Evolutionary conservation across 2,329 filamentous ascomycete species (phyloP).

Genomic region (Dichotomopilus funicola): DNA sequence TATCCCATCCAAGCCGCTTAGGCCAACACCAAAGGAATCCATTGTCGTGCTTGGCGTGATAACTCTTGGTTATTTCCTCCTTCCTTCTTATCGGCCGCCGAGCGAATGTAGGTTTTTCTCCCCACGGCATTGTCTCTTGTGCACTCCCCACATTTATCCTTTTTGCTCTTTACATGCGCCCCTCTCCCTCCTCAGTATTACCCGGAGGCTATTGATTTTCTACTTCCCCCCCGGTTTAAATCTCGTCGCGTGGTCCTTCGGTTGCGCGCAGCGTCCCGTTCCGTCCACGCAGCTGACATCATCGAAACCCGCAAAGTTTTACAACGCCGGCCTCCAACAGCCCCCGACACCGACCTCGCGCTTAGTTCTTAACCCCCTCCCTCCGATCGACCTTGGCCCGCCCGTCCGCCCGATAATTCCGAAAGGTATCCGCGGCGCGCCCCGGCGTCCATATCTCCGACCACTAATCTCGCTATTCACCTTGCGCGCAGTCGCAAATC

Average conservation of each 20-base stretch:
- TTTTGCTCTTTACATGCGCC: neutral
- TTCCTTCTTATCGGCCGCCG: conserved; percentile 14
- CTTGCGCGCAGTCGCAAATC: conserved; percentile 28
- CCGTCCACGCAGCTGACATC: conserved; percentile 21
- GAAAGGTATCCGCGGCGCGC: conserved; percentile 7
- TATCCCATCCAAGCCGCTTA: conserved; percentile 6
- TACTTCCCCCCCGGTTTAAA: neutral
- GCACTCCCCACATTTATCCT: conserved; percentile 12
- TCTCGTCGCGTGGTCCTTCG: neutral
- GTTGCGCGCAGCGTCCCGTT: neutral
- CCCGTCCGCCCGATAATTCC: conserved; percentile 20
- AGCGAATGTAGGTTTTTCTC: conserved; percentile 14
- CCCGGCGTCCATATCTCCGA: conserved; percentile 14
- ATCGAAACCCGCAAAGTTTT: conserved; percentile 10
- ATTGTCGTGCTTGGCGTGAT: conserved; percentile 18
- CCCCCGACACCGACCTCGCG: conserved; percentile 2
- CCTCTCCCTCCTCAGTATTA: neutral
- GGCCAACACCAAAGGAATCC: conserved; percentile 3
- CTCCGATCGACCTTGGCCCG: conserved; percentile 12
- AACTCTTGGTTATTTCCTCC: conserved; percentile 8
- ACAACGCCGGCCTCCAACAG: conserved; percentile 5
- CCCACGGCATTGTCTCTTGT: neutral
- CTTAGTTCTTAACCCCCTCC: too few relatives aligned
- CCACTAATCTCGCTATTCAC: conserved; percentile 2
- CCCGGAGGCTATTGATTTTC: neutral